Base-by-base conservation (phyloP, 2,329 filamentous ascomycete genomes). In the Neophaeococcomyces mojaviensis region DNA sequence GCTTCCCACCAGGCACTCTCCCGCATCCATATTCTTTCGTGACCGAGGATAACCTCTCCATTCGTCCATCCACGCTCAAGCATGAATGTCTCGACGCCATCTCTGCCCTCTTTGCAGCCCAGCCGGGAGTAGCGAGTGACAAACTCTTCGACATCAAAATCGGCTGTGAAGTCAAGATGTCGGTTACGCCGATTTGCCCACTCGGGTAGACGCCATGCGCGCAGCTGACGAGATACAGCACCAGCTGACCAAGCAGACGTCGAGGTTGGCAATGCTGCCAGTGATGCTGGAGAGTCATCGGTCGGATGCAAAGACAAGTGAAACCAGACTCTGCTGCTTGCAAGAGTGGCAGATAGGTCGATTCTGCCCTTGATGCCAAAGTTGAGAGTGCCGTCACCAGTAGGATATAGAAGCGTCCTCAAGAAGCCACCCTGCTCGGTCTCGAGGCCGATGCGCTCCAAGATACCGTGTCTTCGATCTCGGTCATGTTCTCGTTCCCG, bases 11-110 rank as follows among this genome's bases (percentile, higher is more conserved):
- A 98, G 2, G 89, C 86, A 47, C 72, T 77, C 66, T 98, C 92
- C 40, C 90, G 80, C 72, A 97, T 89, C 92, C 92, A 98, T 34
- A 98, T 81, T 26, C 92, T 85, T 64, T 97, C 88, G 48, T 81
- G 82, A 46, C 92, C 92, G 26, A 97, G 74, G 4, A 95, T 81
- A 2, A 97, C 88, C 67, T 97, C 92, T 32, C 92, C 92, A 57
- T 98, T 98, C 68, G 88, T 96, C 92, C 92, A 98, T 1, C 92
- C 92, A 48, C 92, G 82, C 66, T 97, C 89, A 40, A 97, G 76
- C 48, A 94, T 76, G 88, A 90, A 98, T 58, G 78, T 94, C 61
- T 97, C 88, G 44, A 96, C 88, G 39, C 90, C 92, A 52, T 98
- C 92, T 52, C 81, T 81, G 47, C 92, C 92, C 53, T 94, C 88